Conservation (phyloP, 1,284 basidiomycete species). For the Ustilago trichophora region DNA sequence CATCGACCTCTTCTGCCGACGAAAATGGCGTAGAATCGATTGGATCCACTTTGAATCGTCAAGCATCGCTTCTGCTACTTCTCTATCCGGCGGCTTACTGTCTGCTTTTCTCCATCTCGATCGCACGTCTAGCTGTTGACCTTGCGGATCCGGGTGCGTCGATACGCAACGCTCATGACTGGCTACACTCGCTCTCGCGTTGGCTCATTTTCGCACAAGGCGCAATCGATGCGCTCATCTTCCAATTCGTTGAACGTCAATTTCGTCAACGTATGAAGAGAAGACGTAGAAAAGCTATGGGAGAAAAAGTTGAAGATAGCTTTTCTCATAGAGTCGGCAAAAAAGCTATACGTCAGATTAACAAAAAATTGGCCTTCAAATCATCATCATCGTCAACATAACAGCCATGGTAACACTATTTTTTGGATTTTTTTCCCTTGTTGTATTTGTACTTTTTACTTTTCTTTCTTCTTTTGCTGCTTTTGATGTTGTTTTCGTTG, state of each 20-base stretch:
- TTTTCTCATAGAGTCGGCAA: too few species aligned
- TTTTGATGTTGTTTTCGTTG: too few species aligned
- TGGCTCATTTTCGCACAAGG: conserved; percentile 62
- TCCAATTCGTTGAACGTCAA: conserved; percentile 57
- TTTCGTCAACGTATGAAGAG: conserved; percentile 55
- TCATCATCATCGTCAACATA: too few species aligned
- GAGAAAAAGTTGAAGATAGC: conserved; percentile 41
- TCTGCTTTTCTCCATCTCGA: conserved; percentile 53
- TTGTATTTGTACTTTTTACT: too few species aligned
- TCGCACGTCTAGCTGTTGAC: conserved; percentile 49
- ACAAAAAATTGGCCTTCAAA: too few species aligned
- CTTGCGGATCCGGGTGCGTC: conserved; percentile 25
- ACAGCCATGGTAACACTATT: too few species aligned
- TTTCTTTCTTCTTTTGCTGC: too few species aligned
- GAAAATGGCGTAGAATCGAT: conserved; percentile 54
- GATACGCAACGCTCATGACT: conserved; percentile 27
- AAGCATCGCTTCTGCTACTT: conserved; percentile 52
- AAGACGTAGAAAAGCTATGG: conserved; percentile 45
- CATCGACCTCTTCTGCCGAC: conserved; percentile 26
- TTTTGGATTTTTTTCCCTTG: too few species aligned
- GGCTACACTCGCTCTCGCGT: conserved; percentile 39
- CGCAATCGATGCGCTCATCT: conserved; percentile 56
- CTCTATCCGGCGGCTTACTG: conserved; percentile 57
- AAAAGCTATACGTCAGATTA: too few species aligned
- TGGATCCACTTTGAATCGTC: conserved; percentile 58